Conservation (phyloP, 192 early-diverging fungal species). For the Coemansia sp. region DNA sequence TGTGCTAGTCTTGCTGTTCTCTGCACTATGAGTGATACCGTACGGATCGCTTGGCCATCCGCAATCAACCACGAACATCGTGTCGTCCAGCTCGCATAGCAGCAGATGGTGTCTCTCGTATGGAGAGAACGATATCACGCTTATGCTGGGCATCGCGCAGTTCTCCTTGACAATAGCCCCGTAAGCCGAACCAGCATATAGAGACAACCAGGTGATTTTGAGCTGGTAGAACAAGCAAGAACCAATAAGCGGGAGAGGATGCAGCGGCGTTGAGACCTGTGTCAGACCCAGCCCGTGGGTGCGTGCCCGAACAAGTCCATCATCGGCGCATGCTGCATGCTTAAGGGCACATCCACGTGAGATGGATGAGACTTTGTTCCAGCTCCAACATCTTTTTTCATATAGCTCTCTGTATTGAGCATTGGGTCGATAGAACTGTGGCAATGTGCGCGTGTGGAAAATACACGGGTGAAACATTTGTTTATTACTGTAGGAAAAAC, state of each 20-base stretch:
- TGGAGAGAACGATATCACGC: conserved; percentile 47
- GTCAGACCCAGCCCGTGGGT: too few relatives aligned
- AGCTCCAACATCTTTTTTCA: background rate
- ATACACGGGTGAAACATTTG: background rate
- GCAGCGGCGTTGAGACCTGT: too few relatives aligned
- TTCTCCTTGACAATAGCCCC: background rate
- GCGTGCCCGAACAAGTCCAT: background rate
- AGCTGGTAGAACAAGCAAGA: too few relatives aligned
- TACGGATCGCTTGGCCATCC: conserved; percentile 41
- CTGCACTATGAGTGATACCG: conserved; percentile 1
- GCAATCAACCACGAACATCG: conserved; percentile 55
- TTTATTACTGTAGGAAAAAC: background rate
- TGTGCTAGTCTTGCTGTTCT: conserved; percentile 15
- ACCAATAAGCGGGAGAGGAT: too few relatives aligned
- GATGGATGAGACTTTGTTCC: background rate
- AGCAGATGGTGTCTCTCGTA: conserved; percentile 48
- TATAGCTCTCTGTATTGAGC: background rate
- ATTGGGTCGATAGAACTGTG: background rate
- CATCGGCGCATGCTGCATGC: background rate
- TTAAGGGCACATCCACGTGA: conserved; percentile 10
- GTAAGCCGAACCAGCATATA: too few relatives aligned
- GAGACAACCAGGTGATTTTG: too few relatives aligned
- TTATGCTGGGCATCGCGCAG: conserved; percentile 43
- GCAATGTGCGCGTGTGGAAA: background rate
- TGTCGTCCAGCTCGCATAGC: conserved; percentile 54